Conservation (phyloP, 108 stramenopile species). For the Seminavis robusta region DNA sequence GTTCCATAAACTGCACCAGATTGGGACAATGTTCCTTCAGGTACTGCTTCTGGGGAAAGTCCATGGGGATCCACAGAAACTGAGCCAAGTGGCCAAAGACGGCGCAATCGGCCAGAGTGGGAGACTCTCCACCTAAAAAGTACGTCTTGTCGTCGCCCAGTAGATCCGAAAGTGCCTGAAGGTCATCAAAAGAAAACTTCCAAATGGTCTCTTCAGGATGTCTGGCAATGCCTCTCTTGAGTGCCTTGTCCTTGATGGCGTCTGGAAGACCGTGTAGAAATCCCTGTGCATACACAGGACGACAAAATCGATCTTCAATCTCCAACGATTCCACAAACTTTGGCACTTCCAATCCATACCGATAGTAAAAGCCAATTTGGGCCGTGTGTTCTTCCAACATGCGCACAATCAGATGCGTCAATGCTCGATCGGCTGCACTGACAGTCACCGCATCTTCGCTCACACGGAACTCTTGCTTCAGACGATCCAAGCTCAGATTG, state of each 20-base stretch:
- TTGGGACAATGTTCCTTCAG: conserved; percentile 9
- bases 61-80: conserved; percentile 8
- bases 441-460: conserved; percentile 1
- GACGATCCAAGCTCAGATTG: conserved; percentile 3
- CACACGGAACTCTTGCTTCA: neutral
- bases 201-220: conserved; percentile 9
- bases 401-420: conserved; percentile 1
- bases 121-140: too few relatives aligned
- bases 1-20: conserved; percentile 10
- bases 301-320: conserved; percentile 4
- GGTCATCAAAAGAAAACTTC: conserved; percentile 12
- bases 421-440: conserved; percentile 3
- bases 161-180: conserved; percentile 7
- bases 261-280: too few relatives aligned
- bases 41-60: conserved; percentile 19
- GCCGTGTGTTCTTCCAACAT: conserved; percentile 20
- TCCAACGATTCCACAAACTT: too few relatives aligned
- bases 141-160: conserved; percentile 1
- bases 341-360: conserved; percentile 8
- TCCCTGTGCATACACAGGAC: too few relatives aligned
- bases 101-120: conserved; percentile 7
- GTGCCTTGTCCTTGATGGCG: too few relatives aligned
- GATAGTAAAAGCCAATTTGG: conserved; percentile 19
- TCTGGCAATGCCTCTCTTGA: conserved; percentile 6
- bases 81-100: conserved; percentile 15